phyloP scores from a whole-genome alignment of 2,329 filamentous ascomycete species.

The Nectriaceae sp. region DNA sequence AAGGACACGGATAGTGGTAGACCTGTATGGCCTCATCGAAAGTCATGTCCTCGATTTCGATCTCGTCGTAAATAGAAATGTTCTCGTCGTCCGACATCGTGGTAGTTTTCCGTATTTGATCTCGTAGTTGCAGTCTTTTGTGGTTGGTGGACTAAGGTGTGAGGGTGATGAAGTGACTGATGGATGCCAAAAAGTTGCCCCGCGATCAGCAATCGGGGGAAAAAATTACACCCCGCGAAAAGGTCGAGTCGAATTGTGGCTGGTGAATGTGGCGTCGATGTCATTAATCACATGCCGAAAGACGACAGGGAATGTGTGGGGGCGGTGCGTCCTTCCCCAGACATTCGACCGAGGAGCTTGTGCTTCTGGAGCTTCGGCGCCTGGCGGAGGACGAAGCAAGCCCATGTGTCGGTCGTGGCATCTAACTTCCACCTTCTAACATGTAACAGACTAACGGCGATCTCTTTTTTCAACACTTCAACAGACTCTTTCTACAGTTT shows the following conservation, averaged over 20 bases:
- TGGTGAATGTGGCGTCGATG: slow-evolving; percentile 11
- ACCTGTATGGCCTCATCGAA: slow-evolving; percentile 80
- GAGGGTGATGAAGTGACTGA: slow-evolving; percentile 4
- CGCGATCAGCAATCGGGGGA: slow-evolving; percentile 19
- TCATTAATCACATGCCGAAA: slow-evolving; percentile 30
- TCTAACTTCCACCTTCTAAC: neutral
- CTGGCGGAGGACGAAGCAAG: neutral
- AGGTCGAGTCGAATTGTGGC: slow-evolving; percentile 12
- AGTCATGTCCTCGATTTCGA: slow-evolving; percentile 99
- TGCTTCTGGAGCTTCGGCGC: neutral
- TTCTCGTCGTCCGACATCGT: slow-evolving; percentile 65
- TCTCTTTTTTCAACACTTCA: neutral
- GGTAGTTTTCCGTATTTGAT: slow-evolving; percentile 1
- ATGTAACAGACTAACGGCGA: neutral
- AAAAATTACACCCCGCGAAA: slow-evolving; percentile 16
- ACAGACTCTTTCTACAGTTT: neutral
- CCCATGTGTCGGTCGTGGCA: slow-evolving; percentile 1
- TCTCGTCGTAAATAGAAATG: slow-evolving; percentile 88
- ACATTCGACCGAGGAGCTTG: slow-evolving; percentile 31
- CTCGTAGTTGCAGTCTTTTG: neutral
- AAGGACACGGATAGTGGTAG: slow-evolving; percentile 96
- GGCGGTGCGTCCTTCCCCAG: slow-evolving; percentile 25
- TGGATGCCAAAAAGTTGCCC: slow-evolving; percentile 25
- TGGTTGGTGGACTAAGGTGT: neutral
- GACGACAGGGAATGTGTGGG: slow-evolving; percentile 22